A percentile compares a stretch with the other conserved stretches of the same genome.
Evolutionary conservation across 768 basidiomycete genomes (phyloP).

Genomic region (Mycena indigotica): DNA sequence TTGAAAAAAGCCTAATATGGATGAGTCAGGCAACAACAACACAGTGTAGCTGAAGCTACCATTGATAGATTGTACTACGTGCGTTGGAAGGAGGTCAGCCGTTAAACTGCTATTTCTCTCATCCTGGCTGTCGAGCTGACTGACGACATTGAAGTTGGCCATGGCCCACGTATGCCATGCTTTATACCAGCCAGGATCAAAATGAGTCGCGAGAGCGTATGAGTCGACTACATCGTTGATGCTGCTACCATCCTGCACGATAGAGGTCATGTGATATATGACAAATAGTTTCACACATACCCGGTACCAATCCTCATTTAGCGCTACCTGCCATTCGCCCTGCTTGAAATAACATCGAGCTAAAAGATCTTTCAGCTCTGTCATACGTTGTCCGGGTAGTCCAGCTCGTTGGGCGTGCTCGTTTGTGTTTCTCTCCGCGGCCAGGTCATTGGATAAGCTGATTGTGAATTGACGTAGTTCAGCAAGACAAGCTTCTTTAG

Average conservation of each 20-base stretch:
- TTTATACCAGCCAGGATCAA: slow-evolving; percentile 94
- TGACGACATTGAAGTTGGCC: slow-evolving; percentile 92
- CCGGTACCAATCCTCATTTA: slow-evolving; percentile 75
- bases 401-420: slow-evolving; percentile 54
- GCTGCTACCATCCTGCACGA: slow-evolving; percentile 44
- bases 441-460: slow-evolving; percentile 76
- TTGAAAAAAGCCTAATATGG: slow-evolving; percentile 81
- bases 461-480: slow-evolving; percentile 83
- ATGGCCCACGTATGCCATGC: slow-evolving; percentile 99
- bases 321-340: slow-evolving; percentile 89
- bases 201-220: slow-evolving; percentile 84
- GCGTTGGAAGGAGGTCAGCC: slow-evolving; percentile 67
- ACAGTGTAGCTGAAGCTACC: slow-evolving; percentile 44
- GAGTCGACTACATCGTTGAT: slow-evolving; percentile 84
- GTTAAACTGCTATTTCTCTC: slow-evolving; percentile 57
- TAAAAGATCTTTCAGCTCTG: slow-evolving; percentile 75
- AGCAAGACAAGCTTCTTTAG: slow-evolving; percentile 72
- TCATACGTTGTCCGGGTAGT: slow-evolving; percentile 61
- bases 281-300: slow-evolving; percentile 46
- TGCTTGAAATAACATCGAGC: slow-evolving; percentile 97
- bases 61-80: slow-evolving; percentile 90
- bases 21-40: not conserved
- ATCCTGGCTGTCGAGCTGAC: slow-evolving; percentile 70
- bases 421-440: slow-evolving; percentile 52
- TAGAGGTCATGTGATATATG: not conserved